These are phyloP conservation scores for Xylaria multiplex DNA, from an alignment of 2,329 filamentous ascomycete genomes.

Conservation along the genomic window DNA sequence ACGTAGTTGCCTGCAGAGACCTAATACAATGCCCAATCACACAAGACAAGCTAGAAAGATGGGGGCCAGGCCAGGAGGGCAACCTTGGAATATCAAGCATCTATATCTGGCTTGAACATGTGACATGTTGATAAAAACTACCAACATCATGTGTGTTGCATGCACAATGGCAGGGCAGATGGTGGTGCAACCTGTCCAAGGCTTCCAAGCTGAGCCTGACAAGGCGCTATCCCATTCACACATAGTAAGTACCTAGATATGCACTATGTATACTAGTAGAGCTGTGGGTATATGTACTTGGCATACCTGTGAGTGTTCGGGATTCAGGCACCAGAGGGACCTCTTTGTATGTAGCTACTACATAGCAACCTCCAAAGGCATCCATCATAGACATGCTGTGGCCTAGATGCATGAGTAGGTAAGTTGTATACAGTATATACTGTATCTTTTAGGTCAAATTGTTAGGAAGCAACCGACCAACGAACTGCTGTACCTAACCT, in stretches of 20 bases:
- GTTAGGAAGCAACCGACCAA: not conserved
- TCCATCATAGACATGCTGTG: no score
- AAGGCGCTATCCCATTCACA: slow-evolving; percentile 3
- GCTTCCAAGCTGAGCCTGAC: slow-evolving; percentile 27
- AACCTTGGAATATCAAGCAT: no score
- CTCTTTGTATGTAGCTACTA: not conserved
- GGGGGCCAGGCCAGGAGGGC: no score
- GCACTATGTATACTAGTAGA: not conserved
- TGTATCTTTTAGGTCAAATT: not conserved
- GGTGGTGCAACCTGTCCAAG: slow-evolving; percentile 14
- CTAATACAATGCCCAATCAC: slow-evolving; percentile 11
- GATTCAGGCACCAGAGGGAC: not conserved
- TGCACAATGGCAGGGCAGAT: slow-evolving; percentile 3
- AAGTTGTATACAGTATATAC: not conserved
- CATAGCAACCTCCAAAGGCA: no score
- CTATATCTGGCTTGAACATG: not conserved
- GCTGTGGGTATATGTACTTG: slow-evolving; percentile 1
- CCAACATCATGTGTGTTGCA: not conserved
- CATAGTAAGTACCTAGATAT: no score
- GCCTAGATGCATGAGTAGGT: not conserved
- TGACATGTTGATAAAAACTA: not conserved
- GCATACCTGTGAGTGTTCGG: not conserved
- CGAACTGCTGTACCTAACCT: not conserved
- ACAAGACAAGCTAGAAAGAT: not conserved
- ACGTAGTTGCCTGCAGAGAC: not conserved